Evolutionary conservation across 257 asterid species (phyloP), one percentile per base, ranked within the genome.

Genomic region (Forsythia viridissima): DNA sequence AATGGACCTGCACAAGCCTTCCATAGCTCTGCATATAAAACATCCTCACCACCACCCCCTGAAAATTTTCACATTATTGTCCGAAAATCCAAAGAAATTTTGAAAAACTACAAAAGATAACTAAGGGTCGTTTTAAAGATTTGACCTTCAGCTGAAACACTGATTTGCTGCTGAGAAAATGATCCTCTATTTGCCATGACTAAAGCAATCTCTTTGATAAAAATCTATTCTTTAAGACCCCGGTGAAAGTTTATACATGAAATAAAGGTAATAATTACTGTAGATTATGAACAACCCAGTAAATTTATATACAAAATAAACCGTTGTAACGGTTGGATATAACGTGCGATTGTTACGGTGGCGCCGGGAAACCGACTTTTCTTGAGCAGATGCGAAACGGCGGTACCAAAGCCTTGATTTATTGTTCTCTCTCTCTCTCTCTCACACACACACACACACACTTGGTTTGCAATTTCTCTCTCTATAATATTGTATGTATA

Each of bases 1-100:
- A 76, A 59, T n/a, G 86, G 86, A 40, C 88, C 86, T 37, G 86
- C 88, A 75, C 88, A 85, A 3, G 84, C 86, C 83, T 82, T 77
- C 88, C 88, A 85, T 36, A 85, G 76, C 74, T 85, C 86, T n/a
- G 6, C 69, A 63, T 85, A 79, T 75, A 85, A 59, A 16, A 73
- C 12, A 37, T 74, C 83, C 44, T 80, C 42, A n/a, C 21, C 71
- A 61, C 74, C 74, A 65, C 21, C 16, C 3, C 79, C 82, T 79
- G 71, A 43, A 72, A 30, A 69, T 39, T 71, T 71, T 42, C 57
- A 67, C 20, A 48, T 48, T 48, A 13, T 48, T 48, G 68, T 69
- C 24, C 52, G 37, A 6, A 34, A 74, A 41, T 52, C 1, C 34
- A 30, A 30, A 30, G 34, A 30, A 3, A 2, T 72, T 30, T 2